These are phyloP conservation scores for Spergularia marina DNA, from an alignment of 148 eudicot species.

Conservation along the genomic window DNA sequence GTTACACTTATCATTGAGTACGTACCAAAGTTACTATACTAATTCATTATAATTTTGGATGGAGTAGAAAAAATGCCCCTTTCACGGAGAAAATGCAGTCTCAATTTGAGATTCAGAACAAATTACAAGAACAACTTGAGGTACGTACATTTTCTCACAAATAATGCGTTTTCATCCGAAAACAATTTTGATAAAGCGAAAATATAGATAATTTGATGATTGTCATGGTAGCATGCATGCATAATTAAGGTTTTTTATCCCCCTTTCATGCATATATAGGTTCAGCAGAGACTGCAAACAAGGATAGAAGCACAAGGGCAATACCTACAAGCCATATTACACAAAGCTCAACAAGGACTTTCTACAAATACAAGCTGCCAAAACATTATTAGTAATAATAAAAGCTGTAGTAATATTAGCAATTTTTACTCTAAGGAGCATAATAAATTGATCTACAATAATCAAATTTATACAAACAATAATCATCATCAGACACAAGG, in stretches of 20 bases:
- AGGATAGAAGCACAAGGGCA: conserved; percentile 32
- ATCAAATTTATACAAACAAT: conserved; percentile 2
- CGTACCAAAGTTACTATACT: neutral
- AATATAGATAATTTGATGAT: too few relatives aligned
- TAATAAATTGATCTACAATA: neutral
- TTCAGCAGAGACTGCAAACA: conserved; percentile 25
- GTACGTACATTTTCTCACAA: neutral
- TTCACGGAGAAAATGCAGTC: conserved; percentile 44
- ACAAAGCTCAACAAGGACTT: conserved; percentile 32
- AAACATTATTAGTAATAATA: neutral
- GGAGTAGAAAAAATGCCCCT: conserved; percentile 45
- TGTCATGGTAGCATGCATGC: too few relatives aligned
- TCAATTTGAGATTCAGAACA: conserved; percentile 60
- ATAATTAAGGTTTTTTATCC: too few relatives aligned
- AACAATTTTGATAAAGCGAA: neutral
- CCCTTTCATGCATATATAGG: conserved; percentile 3
- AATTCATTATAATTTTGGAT: neutral
- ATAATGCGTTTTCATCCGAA: neutral
- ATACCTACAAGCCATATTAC: conserved; percentile 31
- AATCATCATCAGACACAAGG: conserved; percentile 1
- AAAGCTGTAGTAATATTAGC: neutral
- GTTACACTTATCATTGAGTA: too few relatives aligned
- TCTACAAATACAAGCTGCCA: conserved; percentile 11
- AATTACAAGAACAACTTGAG: conserved; percentile 38
- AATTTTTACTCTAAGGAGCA: neutral